Base-by-base conservation (phyloP, 148 eudicot genomes). In the Rhododendron ovatum region DNA sequence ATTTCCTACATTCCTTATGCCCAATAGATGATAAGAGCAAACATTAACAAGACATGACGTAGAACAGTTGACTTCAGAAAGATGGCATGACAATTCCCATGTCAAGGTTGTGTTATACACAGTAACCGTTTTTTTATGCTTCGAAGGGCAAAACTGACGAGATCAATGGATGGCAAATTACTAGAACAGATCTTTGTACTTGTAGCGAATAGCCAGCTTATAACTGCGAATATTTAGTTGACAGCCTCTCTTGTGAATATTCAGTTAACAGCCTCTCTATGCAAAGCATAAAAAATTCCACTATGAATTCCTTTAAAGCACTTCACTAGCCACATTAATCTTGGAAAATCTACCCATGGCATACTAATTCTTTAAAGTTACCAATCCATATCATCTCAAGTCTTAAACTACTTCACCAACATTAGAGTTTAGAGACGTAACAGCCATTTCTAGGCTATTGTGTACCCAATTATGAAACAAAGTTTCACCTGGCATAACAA, bases 401-500 rank as follows among this genome's bases (percentile, higher is more conserved):
- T 39, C 80, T 51, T 33, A 5, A 53, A n/a, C 69, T 50, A 53
- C 33, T 77, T 74, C 8, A 37, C 63, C 77, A 37, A 43, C 35
- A 15, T 37, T 73, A 84, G 69, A 50, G 3, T 33, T 28, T 24
- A 50, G 35, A 30, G 24, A 79, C 18, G 67, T 30, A 65, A 84
- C 39, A n/a, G 79, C 30, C 20, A 33, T 20, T 78, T 13, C 43
- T 79, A 20, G 45, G 37, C 57, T 33, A 47, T 14, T 48, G 12
- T n/a, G 67, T 30, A 79, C 80, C 35, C 35, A 67, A 67, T 22
- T n/a, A 13, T 28, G 39, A 30, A 65, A 20, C 22, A 39, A 57
- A 83, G 69, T 50, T 82, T 85, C 85, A 96, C 99, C 99, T 90
- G 99, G 99, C 99, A 97, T 95, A 87, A 97, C 98, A 89, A 90